phyloP scores from a whole-genome alignment of 768 basidiomycete genomes.

The Lactarius sp. region DNA sequence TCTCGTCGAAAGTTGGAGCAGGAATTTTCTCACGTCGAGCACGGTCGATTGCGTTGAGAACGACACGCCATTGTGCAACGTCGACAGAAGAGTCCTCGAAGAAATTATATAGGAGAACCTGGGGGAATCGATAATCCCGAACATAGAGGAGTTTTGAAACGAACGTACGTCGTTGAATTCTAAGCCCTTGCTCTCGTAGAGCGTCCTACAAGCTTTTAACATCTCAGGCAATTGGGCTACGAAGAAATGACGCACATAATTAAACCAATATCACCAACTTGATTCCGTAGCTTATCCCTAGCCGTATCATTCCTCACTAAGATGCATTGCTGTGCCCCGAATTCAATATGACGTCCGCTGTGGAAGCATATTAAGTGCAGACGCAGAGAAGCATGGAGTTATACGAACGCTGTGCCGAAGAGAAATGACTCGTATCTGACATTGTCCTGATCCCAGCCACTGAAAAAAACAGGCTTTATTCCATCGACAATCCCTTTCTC shows the following conservation, averaged over 20 bases:
- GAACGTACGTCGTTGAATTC: slow-evolving; percentile 54
- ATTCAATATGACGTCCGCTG: slow-evolving; percentile 28
- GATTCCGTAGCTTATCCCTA: slow-evolving; percentile 26
- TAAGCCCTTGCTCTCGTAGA: slow-evolving; percentile 61
- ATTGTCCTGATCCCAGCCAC: slow-evolving; percentile 29
- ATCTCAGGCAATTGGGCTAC: neutral
- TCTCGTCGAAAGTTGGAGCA: slow-evolving; percentile 45
- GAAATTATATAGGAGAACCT: slow-evolving; percentile 68
- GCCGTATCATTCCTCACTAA: slow-evolving; percentile 34
- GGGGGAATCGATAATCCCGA: neutral
- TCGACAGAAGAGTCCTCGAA: slow-evolving; percentile 54
- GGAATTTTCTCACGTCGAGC: slow-evolving; percentile 23
- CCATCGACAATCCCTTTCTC: slow-evolving; percentile 33
- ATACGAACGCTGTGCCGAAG: slow-evolving; percentile 31
- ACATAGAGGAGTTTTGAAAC: neutral
- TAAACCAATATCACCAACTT: slow-evolving; percentile 31
- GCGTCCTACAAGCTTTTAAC: slow-evolving; percentile 33
- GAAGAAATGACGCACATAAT: slow-evolving; percentile 15
- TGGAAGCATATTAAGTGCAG: slow-evolving; percentile 8
- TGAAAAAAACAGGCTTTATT: slow-evolving; percentile 31
- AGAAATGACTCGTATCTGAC: slow-evolving; percentile 35
- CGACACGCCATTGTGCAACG: slow-evolving; percentile 50
- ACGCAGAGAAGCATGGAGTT: neutral
- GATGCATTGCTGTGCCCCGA: slow-evolving; percentile 34
- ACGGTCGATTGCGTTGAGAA: slow-evolving; percentile 40